Evolutionary conservation across 768 basidiomycete species (phyloP).

Genomic region (Mycena haematopus): DNA sequence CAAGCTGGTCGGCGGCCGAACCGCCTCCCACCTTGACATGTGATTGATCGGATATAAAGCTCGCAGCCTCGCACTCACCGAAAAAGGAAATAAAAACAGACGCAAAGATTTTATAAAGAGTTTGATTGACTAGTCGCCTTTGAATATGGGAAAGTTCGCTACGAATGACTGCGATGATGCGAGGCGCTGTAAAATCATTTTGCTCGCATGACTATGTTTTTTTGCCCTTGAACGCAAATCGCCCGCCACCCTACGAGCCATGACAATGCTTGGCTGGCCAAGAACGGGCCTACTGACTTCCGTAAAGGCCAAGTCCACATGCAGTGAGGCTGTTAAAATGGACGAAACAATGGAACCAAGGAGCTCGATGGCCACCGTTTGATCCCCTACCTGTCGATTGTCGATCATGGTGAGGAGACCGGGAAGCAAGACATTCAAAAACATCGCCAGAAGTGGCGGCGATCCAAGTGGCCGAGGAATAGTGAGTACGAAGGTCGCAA

Average conservation of each 20-base stretch:
- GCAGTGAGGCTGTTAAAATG: slow-evolving; percentile 67
- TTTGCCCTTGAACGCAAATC: slow-evolving; percentile 57
- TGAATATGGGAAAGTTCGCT: slow-evolving; percentile 78
- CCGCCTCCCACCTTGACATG: no score
- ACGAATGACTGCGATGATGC: slow-evolving; percentile 68
- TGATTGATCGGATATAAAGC: no score
- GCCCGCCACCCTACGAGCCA: slow-evolving; percentile 71
- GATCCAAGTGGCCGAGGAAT: slow-evolving; percentile 57
- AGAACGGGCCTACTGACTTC: slow-evolving; percentile 54
- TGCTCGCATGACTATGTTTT: slow-evolving; percentile 56
- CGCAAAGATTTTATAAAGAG: no score
- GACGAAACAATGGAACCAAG: slow-evolving; percentile 71
- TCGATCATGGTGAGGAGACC: slow-evolving; percentile 64
- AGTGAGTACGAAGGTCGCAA: slow-evolving; percentile 73
- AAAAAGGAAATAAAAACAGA: no score
- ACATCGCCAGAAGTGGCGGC: slow-evolving; percentile 76
- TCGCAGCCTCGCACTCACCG: no score
- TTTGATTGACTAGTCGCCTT: slow-evolving; percentile 15
- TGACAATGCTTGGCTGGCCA: slow-evolving; percentile 66
- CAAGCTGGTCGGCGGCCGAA: no score
- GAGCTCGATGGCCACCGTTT: slow-evolving; percentile 64
- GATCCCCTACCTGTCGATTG: slow-evolving; percentile 56
- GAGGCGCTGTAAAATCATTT: slow-evolving; percentile 62
- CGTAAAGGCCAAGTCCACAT: slow-evolving; percentile 73
- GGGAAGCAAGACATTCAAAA: slow-evolving; percentile 72